Evolutionary conservation across 805 yeast species (phyloP), one percentile per base, ranked within the genome.

Genomic region (Zygoascus ofunaensis): DNA sequence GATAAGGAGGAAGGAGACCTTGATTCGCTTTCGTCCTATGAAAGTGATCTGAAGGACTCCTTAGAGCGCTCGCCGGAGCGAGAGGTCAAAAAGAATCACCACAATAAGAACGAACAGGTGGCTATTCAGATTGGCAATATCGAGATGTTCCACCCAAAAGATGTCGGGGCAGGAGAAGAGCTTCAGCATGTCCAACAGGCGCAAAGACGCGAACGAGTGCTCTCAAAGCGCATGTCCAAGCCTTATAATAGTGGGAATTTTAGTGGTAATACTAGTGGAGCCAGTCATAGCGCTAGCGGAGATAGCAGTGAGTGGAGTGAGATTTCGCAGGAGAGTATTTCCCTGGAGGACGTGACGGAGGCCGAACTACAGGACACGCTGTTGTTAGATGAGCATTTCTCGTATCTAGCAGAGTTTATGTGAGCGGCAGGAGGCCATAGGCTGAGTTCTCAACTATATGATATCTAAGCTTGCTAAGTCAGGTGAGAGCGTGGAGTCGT

Each of bases 321-420:
- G 30, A 12, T 12, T 8, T 21, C 41, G 10, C 18, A 22, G 14
- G 41, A 37, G 19, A 24, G 33, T 21, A 15, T 21, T 4, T 36
- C 39, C 5, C 12, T 26, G 30, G 30, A 26, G 12, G 30, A 26
- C 12, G 12, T 26, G 7, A 26, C 30, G 12, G 30, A 26, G 12
- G 30, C 30, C 12, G 30, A 26, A 12, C 12, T 26, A 12, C 23
- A 21, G 1, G 55, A 48, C 10, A 47, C 55, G 3, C 41, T 52
- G 3, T 51, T 43, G 5, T 49, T 50, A 17, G 58, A 49, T 4
- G 62, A 59, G 41, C 64, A 61, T 42, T 61, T 61, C 38, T 46
- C 60, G 21, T 60, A 61, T 44, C 47, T 62, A 40, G 66, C 64
- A 0, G 55, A 59, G 4, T 48, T 59, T 7, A 62, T 61, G 10